These are phyloP conservation scores for Yamadazyma pseudoaaseri DNA, from an alignment of 1,139 yeast genomes.

Conservation along the genomic window DNA sequence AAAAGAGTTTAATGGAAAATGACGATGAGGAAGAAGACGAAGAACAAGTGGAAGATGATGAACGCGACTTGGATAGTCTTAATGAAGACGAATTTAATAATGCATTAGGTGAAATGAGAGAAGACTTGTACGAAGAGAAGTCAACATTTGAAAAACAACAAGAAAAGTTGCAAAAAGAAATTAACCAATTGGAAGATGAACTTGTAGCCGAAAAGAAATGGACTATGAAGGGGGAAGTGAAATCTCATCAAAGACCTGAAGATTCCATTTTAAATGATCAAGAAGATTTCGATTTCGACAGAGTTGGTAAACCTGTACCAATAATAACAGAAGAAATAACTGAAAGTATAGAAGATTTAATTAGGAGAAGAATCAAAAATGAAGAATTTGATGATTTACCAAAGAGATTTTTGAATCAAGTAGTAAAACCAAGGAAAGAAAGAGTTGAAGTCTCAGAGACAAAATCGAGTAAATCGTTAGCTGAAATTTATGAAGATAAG, in stretches of 20 bases:
- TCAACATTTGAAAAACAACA: slow-evolving; percentile 89
- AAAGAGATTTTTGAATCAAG: slow-evolving; percentile 65
- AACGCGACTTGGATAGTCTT: slow-evolving; percentile 25
- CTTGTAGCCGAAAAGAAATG: slow-evolving; percentile 89
- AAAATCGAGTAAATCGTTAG: slow-evolving; percentile 83
- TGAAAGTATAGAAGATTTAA: slow-evolving; percentile 82
- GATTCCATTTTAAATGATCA: slow-evolving; percentile 65
- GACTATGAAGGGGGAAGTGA: slow-evolving; percentile 93
- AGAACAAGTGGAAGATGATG: slow-evolving; percentile 32
- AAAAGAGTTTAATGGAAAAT: slow-evolving; percentile 14
- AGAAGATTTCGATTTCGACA: slow-evolving; percentile 42
- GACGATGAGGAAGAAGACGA: slow-evolving; percentile 31
- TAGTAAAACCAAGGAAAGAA: slow-evolving; percentile 48
- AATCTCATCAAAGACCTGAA: slow-evolving; percentile 74
- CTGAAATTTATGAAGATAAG: slow-evolving; percentile 90
- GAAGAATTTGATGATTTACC: slow-evolving; percentile 85
- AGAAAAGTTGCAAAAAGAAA: slow-evolving; percentile 70
- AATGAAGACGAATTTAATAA: slow-evolving; percentile 49
- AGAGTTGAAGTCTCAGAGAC: slow-evolving; percentile 73
- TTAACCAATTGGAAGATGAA: slow-evolving; percentile 76
- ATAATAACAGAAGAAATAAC: slow-evolving; percentile 88
- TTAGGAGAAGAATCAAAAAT: slow-evolving; percentile 72
- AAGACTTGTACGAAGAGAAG: slow-evolving; percentile 56
- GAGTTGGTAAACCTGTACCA: slow-evolving; percentile 65
- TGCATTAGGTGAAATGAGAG: slow-evolving; percentile 56